These are phyloP conservation scores for Coniochaeta prunicola DNA, from an alignment of 2,329 filamentous ascomycete species.

Conservation along the genomic window DNA sequence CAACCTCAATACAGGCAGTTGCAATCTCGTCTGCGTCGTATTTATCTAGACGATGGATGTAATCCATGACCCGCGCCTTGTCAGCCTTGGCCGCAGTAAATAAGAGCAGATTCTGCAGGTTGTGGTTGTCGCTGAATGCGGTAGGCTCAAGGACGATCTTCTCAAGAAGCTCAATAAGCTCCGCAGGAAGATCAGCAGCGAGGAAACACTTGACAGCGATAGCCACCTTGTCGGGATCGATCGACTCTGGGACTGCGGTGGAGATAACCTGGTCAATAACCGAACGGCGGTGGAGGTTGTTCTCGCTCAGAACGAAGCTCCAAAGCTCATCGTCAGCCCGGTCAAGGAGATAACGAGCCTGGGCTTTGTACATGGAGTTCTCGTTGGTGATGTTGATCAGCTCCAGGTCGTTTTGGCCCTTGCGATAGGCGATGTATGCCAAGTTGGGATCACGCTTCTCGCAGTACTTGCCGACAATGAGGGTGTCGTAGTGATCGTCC, in stretches of 20 bases:
- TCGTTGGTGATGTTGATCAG: constrained; percentile 97
- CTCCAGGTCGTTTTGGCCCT: constrained; percentile 96
- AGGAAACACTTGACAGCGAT: constrained; percentile 92
- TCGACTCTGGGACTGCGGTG: constrained; percentile 88
- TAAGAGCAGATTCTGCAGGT: constrained; percentile 91
- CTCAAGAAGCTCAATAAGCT: constrained; percentile 94
- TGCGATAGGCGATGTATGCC: constrained; percentile 89
- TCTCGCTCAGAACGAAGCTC: constrained; percentile 88
- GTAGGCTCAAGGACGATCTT: constrained; percentile 99
- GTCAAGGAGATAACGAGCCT: constrained; percentile 89
- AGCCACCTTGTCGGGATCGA: constrained; percentile 89
- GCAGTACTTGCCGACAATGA: constrained; percentile 93
- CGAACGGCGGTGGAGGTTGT: constrained; percentile 91
- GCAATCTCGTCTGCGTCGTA: constrained; percentile 94
- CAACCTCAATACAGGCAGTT: constrained; percentile 86
- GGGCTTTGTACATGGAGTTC: constrained; percentile 99
- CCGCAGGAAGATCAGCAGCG: constrained; percentile 79
- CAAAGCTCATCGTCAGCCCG: constrained; percentile 86
- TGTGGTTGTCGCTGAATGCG: constrained; percentile 94
- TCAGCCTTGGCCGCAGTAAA: constrained; percentile 96
- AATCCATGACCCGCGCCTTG: constrained; percentile 89
- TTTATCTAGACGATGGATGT: constrained; percentile 83
- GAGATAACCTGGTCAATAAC: constrained; percentile 95
- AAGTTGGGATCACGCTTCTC: constrained; percentile 97
- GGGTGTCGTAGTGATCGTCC: constrained; percentile 92